These are phyloP conservation scores for Solanum chaucha DNA, from an alignment of 257 asterid species.

Conservation along the genomic window DNA sequence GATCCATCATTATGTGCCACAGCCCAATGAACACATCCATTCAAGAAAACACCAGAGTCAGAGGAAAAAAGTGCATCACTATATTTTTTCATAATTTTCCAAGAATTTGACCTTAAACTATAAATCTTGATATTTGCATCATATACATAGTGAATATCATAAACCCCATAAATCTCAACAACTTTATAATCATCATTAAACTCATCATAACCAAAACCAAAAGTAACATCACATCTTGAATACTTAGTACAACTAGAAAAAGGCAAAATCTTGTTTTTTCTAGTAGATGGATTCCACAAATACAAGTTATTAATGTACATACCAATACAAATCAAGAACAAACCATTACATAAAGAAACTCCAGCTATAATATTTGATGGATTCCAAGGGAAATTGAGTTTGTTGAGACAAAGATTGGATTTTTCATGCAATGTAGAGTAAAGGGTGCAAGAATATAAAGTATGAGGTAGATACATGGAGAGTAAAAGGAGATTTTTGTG, in stretches of 20 bases:
- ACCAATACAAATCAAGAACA: constrained; percentile 23
- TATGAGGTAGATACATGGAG: neutral
- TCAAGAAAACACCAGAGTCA: constrained; percentile 11
- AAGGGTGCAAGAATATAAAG: neutral
- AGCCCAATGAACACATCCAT: constrained; percentile 28
- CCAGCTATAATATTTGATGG: neutral
- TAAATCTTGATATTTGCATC: constrained; percentile 22
- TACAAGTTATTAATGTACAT: constrained; percentile 10
- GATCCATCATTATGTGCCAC: neutral
- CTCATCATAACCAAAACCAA: constrained; percentile 38
- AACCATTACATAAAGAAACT: constrained; percentile 32
- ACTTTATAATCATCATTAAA: constrained; percentile 39
- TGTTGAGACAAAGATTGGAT: neutral
- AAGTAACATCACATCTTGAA: constrained; percentile 9
- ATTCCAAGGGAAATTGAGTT: neutral
- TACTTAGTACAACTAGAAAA: neutral
- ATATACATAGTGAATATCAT: neutral
- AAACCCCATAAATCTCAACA: constrained; percentile 18
- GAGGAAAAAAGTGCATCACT: neutral
- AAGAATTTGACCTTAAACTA: constrained; percentile 28
- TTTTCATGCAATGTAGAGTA: neutral
- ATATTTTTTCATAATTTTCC: constrained; percentile 32
- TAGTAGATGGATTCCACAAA: constrained; percentile 42
- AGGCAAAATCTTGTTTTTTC: constrained; percentile 22
- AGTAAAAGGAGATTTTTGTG: constrained; percentile 13